These are phyloP conservation scores for Collybiopsis confluens DNA, from an alignment of 768 basidiomycete genomes.

Conservation along the genomic window DNA sequence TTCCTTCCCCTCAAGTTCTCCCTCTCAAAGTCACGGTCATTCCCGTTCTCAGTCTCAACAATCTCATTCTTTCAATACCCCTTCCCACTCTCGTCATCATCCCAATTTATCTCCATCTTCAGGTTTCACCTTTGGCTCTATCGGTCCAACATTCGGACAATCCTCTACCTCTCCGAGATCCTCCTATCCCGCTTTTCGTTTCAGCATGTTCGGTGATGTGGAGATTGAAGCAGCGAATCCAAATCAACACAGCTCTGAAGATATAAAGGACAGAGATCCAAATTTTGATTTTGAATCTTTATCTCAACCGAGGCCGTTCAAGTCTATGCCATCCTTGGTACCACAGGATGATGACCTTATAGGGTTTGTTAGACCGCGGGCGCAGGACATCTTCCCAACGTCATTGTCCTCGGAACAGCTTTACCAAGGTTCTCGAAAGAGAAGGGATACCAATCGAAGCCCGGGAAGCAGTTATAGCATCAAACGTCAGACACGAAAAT, in stretches of 20 bases:
- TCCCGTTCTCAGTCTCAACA: conserved; percentile 5
- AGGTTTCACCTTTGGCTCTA: conserved; percentile 6
- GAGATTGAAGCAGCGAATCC: neutral
- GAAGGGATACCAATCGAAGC: neutral
- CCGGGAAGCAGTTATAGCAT: neutral
- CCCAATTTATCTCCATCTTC: neutral
- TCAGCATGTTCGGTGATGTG: neutral
- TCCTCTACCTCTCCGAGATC: neutral
- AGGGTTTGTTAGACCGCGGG: conserved; percentile 1
- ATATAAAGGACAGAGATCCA: neutral
- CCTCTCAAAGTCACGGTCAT: neutral
- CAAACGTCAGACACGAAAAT: neutral
- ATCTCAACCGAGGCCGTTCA: neutral
- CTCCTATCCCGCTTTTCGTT: neutral
- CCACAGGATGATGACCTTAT: neutral
- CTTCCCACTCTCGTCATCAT: neutral
- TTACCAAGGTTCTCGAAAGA: neutral
- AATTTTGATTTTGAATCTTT: neutral
- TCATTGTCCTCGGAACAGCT: conserved; percentile 3
- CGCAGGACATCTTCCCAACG: conserved; percentile 6
- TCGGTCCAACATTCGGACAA: neutral
- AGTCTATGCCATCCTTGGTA: conserved; percentile 6
- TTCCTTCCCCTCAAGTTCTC: neutral
- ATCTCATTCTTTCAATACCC: neutral
- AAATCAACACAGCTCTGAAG: neutral